Base-by-base conservation (phyloP, 768 basidiomycete species). In the Cystobasidium ongulense region DNA sequence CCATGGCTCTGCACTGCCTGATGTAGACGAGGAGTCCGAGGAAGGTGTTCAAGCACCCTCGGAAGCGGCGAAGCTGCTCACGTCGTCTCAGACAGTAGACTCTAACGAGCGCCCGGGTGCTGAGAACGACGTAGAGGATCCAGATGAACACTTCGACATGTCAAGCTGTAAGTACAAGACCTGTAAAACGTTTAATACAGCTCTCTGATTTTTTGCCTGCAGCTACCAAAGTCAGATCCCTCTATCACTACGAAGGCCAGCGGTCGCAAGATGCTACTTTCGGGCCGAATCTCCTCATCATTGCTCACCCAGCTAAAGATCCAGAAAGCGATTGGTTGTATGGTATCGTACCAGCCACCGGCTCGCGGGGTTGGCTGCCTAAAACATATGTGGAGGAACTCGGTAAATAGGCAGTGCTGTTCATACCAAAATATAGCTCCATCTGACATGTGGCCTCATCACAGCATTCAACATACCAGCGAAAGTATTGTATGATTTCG, bases 321-420 rank as follows among this genome's bases (percentile, higher is more conserved):
- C 84, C 87, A 36, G 87, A 85, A 23, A 87, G 89, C 43, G 91
- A 92, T 75, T 98, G 96, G 96, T 95, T 92, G 91, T 90, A 89
- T 66, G 79, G 79, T 53, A 75, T 71, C 33, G 66, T 77, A 15
- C 65, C 72, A 25, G 38, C 38, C 11, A 73, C 84, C 2, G 80
- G 86, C 18, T 86, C 84, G 68, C 86, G 84, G 38, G 96, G 96
- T 0, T 87, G 94, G 83, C 91, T 97, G 87, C 95, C 95, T 0
- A 88, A 88, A 80, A 87, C 88, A 1, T 97, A 95, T 78, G 89
- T 95, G 13, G 87, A 91, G 77, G 85, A 86, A 77, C 81, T 92
- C 35, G 83, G 93, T 92, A 82, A n/a, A n/a, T n/a, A n/a, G n/a
- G n/a, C n/a, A n/a, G n/a, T 77, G 89, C 38, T 54, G 1, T 7